Evolutionary conservation across 176 grass and related monocot genomes (phyloP).

Genomic region (Cymbopogon citratus): DNA sequence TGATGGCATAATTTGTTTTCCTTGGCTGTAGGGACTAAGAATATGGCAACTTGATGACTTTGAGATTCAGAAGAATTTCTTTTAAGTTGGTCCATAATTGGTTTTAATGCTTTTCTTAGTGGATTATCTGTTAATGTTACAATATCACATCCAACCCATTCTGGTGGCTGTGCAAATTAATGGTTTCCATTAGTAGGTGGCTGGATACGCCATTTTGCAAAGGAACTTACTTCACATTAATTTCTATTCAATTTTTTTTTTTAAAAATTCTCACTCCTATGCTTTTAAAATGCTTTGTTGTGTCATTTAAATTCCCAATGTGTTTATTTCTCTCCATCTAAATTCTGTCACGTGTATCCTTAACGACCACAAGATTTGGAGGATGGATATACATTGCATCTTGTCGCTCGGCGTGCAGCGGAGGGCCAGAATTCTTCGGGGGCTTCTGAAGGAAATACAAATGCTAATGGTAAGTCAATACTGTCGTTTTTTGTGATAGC

Average conservation of each 20-base stretch:
- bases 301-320: not conserved
- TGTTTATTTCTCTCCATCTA: not conserved
- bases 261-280: too few relatives aligned
- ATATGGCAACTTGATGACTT: not conserved
- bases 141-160: not conserved
- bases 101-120: not conserved
- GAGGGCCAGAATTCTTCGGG: slow-evolving; percentile 52
- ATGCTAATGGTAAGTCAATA: slow-evolving; percentile 40
- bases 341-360: slow-evolving; percentile 1
- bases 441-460: slow-evolving; percentile 43
- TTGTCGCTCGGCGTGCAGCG: slow-evolving; percentile 60
- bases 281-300: not conserved
- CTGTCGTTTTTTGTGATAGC: too few relatives aligned
- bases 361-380: slow-evolving; percentile 66
- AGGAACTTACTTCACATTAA: not conserved
- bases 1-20: not conserved
- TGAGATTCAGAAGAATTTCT: not conserved
- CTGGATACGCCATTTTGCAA: not conserved
- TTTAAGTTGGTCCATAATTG: not conserved
- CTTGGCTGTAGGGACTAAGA: not conserved
- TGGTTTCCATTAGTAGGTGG: not conserved
- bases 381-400: slow-evolving; percentile 89
- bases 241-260: not conserved
- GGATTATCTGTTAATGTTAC: not conserved
- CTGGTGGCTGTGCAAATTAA: not conserved